Percentiles rank a stretch among this genome's conserved stretches.
phyloP scores from a whole-genome alignment of 345 rosid species.

The Turritis glabra region DNA sequence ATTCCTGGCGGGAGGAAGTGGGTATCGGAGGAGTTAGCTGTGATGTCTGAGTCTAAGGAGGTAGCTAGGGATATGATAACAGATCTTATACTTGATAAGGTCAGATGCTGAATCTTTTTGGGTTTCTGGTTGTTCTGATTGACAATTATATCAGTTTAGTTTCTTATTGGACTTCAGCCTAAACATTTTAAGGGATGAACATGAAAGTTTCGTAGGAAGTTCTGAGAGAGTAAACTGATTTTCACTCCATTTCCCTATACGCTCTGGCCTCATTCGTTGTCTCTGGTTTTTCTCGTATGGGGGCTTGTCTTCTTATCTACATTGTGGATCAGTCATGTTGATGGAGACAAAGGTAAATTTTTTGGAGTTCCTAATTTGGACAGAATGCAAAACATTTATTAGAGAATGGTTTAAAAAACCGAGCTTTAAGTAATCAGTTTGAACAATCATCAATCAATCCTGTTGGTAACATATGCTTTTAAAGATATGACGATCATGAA shows the following conservation, averaged over 20 bases:
- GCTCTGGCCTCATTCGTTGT: conserved; percentile 49
- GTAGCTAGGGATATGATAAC: conserved; percentile 92
- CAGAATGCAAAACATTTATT: background rate
- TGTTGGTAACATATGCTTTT: background rate
- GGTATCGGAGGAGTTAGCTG: conserved; percentile 74
- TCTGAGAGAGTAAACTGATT: background rate
- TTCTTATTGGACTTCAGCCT: background rate
- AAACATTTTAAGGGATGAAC: background rate
- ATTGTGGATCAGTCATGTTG: conserved; percentile 64
- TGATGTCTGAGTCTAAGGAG: conserved; percentile 84
- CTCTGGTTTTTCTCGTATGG: conserved; percentile 74
- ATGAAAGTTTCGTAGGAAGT: background rate
- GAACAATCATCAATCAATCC: background rate
- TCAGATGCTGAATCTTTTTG: conserved; percentile 24
- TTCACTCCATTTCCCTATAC: background rate
- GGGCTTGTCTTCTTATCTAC: conserved; percentile 67
- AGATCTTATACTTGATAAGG: conserved; percentile 92
- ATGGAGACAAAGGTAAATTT: conserved; percentile 60
- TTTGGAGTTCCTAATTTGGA: background rate
- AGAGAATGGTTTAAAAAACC: background rate
- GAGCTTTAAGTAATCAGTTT: background rate
- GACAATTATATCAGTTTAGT: background rate
- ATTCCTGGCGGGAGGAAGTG: conserved; percentile 66
- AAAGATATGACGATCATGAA: too few relatives aligned
- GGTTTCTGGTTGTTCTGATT: background rate